Base-by-base conservation (phyloP, 2,329 filamentous ascomycete genomes). In the Penicillium verrucosum region DNA sequence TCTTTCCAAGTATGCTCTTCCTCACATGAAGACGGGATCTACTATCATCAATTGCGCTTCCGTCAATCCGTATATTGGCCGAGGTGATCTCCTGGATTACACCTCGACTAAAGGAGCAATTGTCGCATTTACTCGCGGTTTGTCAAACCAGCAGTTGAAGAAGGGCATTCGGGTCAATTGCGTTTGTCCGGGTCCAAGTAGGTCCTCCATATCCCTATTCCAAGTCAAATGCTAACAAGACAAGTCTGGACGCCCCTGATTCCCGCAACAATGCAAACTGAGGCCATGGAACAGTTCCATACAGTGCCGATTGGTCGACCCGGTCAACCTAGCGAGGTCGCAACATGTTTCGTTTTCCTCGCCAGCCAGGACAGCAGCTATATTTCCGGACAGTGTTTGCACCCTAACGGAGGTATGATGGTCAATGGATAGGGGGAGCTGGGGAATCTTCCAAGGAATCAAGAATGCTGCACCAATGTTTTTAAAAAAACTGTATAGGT, bases 31-130 rank as follows among this genome's bases (percentile, higher is more conserved):
- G 68, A 72, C 74, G n/a, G 90, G 90, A 36, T 82, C 85, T 54
- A 86, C 85, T 27, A 91, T 95, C 71, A 91, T 95, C 81, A 94
- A 93, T 78, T 92, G 90, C 70, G 86, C 89, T 43, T 92, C 88
- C 32, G 87, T 94, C 70, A 93, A 93, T 71, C 89, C 87, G 27
- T 94, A 93, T 75, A 83, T 92, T 56, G 90, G 90, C 38, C 87
- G 89, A 1, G 87, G 87, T 0, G 89, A 93, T 66, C 81, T 93
- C 2, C 82, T 94, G 47, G 89, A 94, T 73, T 93, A 94, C 77
- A 92, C 89, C 0, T 85, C 87, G 1, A 90, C 87, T 38, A 78
- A 78, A 61, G 89, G 89, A 36, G 89, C 89, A 52, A 88, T 94
- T 62, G 76, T 93, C 4, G 83, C 89, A 3, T 94, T 94, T 75